phyloP scores from a whole-genome alignment of 176 grass and related monocot species.

The Aegilops sharonensis region DNA sequence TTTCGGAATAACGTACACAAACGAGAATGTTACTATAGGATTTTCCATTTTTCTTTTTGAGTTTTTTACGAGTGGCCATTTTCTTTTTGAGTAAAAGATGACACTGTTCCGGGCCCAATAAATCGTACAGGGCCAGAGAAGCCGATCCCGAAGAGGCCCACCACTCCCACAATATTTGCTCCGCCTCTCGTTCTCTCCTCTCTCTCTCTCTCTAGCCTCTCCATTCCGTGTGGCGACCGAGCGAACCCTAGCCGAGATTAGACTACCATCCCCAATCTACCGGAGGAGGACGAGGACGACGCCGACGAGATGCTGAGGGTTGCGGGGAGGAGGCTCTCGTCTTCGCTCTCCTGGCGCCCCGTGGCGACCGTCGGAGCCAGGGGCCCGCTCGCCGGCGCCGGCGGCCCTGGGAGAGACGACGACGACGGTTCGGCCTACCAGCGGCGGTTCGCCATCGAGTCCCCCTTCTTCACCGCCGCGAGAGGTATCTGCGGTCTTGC shows the following conservation, averaged over 20 bases:
- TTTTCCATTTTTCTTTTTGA: too few relatives aligned
- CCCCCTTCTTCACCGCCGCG: slow-evolving; percentile 29
- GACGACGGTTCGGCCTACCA: slow-evolving; percentile 15
- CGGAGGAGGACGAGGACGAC: neutral
- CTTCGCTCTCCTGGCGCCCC: slow-evolving; percentile 48
- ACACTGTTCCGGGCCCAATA: neutral
- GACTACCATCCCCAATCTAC: neutral
- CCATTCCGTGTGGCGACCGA: slow-evolving; percentile 10
- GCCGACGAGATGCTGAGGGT: slow-evolving; percentile 46
- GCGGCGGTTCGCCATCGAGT: slow-evolving; percentile 36
- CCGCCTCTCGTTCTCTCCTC: neutral
- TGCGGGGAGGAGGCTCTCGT: slow-evolving; percentile 58
- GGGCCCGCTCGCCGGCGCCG: slow-evolving; percentile 29
- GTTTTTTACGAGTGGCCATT: too few relatives aligned
- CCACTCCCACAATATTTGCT: neutral
- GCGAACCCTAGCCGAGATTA: slow-evolving; percentile 38
- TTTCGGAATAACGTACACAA: too few relatives aligned
- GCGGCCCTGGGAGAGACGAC: slow-evolving; percentile 14
- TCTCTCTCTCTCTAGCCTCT: neutral
- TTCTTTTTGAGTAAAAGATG: neutral
- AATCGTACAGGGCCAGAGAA: neutral
- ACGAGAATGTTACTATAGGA: too few relatives aligned
- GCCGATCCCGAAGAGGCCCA: neutral
- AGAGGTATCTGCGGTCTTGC: slow-evolving; percentile 27
- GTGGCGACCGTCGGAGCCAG: slow-evolving; percentile 24